These are phyloP conservation scores for Clausena lansium DNA, from an alignment of 345 rosid genomes.

Conservation along the genomic window DNA sequence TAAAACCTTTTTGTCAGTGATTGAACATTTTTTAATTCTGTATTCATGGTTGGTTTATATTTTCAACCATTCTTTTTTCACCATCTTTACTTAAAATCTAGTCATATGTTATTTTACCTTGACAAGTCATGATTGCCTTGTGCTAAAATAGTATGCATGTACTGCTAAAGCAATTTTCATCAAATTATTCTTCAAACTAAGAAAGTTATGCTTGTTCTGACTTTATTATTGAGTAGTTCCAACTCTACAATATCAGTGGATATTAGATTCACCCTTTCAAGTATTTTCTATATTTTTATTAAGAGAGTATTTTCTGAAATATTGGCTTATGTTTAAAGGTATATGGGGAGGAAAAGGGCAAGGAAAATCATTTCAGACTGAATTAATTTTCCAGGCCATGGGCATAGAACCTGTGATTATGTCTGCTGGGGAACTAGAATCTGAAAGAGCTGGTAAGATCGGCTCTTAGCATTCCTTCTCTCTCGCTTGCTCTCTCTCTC, in stretches of 20 bases:
- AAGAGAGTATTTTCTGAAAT: conserved; percentile 2
- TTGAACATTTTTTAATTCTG: background rate
- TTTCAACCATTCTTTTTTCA: background rate
- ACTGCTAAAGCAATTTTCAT: background rate
- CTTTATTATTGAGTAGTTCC: conserved; percentile 6
- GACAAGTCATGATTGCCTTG: background rate
- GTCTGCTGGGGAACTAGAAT: conserved; percentile 96
- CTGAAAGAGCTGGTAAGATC: conserved; percentile 86
- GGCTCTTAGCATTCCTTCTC: conserved; percentile 1
- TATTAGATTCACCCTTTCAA: background rate
- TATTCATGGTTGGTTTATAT: background rate
- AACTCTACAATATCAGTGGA: background rate
- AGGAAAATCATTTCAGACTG: conserved; percentile 96
- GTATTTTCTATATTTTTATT: background rate
- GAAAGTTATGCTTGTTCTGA: background rate
- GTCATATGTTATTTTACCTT: background rate
- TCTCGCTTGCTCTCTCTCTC: background rate
- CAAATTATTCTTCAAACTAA: background rate
- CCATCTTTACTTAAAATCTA: background rate
- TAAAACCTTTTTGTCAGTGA: background rate
- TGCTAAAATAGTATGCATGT: background rate
- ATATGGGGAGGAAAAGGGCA: conserved; percentile 99
- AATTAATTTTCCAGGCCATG: conserved; percentile 85
- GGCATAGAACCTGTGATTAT: conserved; percentile 90
- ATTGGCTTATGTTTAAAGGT: conserved; percentile 42